Conservation (phyloP, 306 rosid genomes). For the Alnus rubra region DNA sequence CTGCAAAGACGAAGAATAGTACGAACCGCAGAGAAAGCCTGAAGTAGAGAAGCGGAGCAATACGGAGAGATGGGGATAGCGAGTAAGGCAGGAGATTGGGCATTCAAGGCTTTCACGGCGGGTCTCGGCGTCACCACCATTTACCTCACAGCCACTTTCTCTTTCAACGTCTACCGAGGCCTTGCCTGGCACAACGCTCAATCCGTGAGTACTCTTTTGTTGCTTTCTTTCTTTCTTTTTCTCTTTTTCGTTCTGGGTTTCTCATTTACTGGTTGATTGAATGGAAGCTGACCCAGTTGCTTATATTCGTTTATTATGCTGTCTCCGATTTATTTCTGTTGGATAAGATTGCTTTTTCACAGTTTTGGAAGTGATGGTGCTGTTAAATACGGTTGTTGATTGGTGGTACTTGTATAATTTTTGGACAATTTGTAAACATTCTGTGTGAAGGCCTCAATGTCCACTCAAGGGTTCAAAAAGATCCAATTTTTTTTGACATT, state of each 20-base stretch:
- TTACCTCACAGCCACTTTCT: slow-evolving; percentile 74
- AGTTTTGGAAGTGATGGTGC: background rate
- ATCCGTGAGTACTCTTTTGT: slow-evolving; percentile 39
- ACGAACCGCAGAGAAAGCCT: background rate
- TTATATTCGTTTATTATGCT: background rate
- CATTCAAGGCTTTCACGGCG: slow-evolving; percentile 77
- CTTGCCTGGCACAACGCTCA: slow-evolving; percentile 87
- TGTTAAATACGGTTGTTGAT: background rate
- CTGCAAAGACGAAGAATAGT: background rate
- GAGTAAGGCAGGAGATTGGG: slow-evolving; percentile 65
- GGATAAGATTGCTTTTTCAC: background rate
- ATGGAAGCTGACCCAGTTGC: background rate
- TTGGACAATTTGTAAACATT: background rate
- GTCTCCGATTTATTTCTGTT: background rate
- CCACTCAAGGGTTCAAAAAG: background rate
- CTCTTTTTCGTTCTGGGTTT: background rate
- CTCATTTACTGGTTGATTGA: background rate
- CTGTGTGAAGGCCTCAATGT: background rate
- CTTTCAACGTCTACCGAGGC: slow-evolving; percentile 75
- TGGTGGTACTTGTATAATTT: background rate
- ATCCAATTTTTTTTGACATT: background rate
- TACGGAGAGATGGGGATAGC: slow-evolving; percentile 57
- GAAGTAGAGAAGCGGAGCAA: slow-evolving; percentile 19
- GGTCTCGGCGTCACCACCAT: slow-evolving; percentile 67
- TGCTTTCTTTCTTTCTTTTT: background rate